Evolutionary conservation across 1,284 basidiomycete species (phyloP).

Genomic region (Fomitopsis pinicola): DNA sequence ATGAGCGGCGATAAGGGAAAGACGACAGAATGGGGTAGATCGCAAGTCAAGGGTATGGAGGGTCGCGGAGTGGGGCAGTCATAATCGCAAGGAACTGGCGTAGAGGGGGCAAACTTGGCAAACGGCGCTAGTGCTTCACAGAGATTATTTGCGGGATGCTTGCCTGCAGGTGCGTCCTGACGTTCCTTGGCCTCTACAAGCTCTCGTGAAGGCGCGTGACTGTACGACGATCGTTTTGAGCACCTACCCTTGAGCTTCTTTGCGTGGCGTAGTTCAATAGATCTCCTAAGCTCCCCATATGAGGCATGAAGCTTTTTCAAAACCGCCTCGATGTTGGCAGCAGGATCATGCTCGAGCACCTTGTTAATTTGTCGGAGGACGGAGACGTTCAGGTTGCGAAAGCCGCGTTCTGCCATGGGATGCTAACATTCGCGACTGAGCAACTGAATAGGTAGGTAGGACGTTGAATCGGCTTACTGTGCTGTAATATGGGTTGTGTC

Average conservation of each 20-base stretch:
- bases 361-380: neutral
- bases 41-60: neutral
- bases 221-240: neutral
- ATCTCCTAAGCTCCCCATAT: neutral
- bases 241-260: neutral
- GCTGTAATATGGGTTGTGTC: too few relatives aligned
- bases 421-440: neutral
- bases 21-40: neutral
- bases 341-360: slow-evolving; percentile 1
- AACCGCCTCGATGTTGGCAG: slow-evolving; percentile 5
- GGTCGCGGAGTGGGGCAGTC: neutral
- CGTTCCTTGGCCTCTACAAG: neutral
- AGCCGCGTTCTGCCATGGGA: neutral
- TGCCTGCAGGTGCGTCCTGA: too few relatives aligned
- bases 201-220: neutral
- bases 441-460: too few relatives aligned
- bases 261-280: neutral
- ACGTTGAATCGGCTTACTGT: too few relatives aligned
- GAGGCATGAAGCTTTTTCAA: neutral
- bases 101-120: neutral
- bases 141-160: too few relatives aligned
- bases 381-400: slow-evolving; percentile 1
- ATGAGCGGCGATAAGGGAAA: neutral
- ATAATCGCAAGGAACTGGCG: neutral
- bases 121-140: neutral